These are phyloP conservation scores for Geotrichum aggregatum DNA, from an alignment of 1,139 yeast species.

Conservation along the genomic window DNA sequence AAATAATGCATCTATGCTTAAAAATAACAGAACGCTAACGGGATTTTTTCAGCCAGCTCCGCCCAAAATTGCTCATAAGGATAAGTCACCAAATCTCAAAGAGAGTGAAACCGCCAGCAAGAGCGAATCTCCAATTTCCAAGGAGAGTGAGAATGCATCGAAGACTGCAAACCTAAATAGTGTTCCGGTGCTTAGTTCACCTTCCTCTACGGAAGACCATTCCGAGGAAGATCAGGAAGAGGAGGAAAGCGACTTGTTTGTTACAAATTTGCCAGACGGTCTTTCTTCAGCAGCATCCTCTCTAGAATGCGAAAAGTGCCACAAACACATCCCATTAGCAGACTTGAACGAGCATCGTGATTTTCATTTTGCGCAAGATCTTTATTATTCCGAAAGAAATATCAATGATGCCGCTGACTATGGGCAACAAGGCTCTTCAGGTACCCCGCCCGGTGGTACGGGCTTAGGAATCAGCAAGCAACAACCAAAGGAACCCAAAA, in stretches of 20 bases:
- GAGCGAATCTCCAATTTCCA: neutral
- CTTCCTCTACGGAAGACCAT: too few species aligned
- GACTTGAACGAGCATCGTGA: constrained; percentile 38
- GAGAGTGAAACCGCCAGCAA: neutral
- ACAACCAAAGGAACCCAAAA: constrained; percentile 4
- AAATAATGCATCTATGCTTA: constrained; percentile 6
- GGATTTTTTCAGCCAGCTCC: constrained; percentile 12
- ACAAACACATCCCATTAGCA: constrained; percentile 21
- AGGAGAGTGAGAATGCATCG: too few species aligned
- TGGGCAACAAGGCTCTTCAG: neutral
- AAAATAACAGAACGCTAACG: constrained; percentile 10
- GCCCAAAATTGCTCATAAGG: too few species aligned
- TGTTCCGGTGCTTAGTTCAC: too few species aligned
- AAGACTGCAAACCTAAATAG: too few species aligned
- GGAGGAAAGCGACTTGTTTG: constrained; percentile 23
- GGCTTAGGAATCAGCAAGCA: neutral
- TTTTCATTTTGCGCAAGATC: constrained; percentile 46
- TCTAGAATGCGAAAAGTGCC: constrained; percentile 34
- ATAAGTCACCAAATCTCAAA: too few species aligned
- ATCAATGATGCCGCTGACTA: constrained; percentile 23
- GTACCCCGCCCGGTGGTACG: neutral
- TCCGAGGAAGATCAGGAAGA: constrained; percentile 22
- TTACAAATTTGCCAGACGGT: constrained; percentile 9
- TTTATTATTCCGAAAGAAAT: neutral
- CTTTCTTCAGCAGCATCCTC: constrained; percentile 17